Evolutionary conservation across 768 basidiomycete species (phyloP).

Genomic region (Amanita rimosa): DNA sequence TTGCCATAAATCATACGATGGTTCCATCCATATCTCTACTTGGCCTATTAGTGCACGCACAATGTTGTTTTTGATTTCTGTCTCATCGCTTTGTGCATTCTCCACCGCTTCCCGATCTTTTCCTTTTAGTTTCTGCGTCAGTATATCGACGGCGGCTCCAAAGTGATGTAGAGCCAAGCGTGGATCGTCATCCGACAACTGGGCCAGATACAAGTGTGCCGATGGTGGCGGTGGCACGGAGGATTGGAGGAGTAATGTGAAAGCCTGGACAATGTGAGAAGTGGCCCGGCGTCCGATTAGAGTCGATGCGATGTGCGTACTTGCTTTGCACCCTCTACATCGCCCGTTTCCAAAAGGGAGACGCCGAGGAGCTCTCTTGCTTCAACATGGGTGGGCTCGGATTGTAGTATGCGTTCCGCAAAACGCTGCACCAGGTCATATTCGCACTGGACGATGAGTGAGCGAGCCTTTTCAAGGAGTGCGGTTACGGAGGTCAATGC

Average conservation of each 20-base stretch:
- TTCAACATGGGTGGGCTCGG: slow-evolving; percentile 49
- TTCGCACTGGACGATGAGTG: slow-evolving; percentile 76
- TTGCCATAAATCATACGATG: slow-evolving; percentile 77
- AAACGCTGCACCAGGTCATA: slow-evolving; percentile 74
- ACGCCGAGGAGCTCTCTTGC: slow-evolving; percentile 79
- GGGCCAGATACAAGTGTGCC: slow-evolving; percentile 83
- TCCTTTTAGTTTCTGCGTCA: slow-evolving; percentile 61
- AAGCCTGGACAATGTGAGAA: slow-evolving; percentile 32
- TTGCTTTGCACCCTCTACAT: slow-evolving; percentile 61
- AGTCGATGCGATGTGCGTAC: slow-evolving; percentile 21
- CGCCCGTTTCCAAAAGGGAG: slow-evolving; percentile 66
- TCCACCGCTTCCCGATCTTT: slow-evolving; percentile 44
- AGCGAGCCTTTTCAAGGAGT: slow-evolving; percentile 67
- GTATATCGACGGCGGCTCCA: slow-evolving; percentile 65
- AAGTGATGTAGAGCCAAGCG: slow-evolving; percentile 64
- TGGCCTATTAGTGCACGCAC: slow-evolving; percentile 78
- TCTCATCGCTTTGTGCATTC: slow-evolving; percentile 32
- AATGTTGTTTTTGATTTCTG: slow-evolving; percentile 53
- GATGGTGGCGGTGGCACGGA: slow-evolving; percentile 52
- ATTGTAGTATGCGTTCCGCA: slow-evolving; percentile 52
- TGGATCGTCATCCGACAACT: slow-evolving; percentile 71
- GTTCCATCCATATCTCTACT: slow-evolving; percentile 97
- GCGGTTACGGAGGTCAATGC: slow-evolving; percentile 33
- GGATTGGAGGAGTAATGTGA: slow-evolving; percentile 50
- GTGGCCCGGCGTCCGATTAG: not conserved